phyloP scores from a whole-genome alignment of 352 stramenopile species.

The Aphanomyces euteiches region DNA sequence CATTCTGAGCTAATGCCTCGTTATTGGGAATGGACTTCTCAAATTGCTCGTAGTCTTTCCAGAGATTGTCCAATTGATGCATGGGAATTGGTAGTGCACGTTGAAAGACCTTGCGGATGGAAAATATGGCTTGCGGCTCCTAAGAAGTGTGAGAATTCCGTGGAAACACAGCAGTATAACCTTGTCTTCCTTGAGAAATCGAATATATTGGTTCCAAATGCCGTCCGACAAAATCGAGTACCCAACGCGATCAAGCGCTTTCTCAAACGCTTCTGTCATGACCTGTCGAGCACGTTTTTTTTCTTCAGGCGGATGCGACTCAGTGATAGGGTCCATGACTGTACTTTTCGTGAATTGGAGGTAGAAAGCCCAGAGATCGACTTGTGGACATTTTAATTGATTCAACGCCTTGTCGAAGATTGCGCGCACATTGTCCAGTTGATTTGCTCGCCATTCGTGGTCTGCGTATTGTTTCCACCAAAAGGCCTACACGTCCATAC shows the following conservation, averaged over 20 bases:
- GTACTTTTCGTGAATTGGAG: slow-evolving; percentile 84
- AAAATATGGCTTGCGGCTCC: slow-evolving; percentile 67
- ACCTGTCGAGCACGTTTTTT: slow-evolving; percentile 58
- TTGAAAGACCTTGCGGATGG: slow-evolving; percentile 81
- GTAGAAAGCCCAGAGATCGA: slow-evolving; percentile 86
- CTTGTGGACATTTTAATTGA: slow-evolving; percentile 70
- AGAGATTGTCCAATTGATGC: slow-evolving; percentile 74
- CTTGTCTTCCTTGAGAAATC: slow-evolving; percentile 73
- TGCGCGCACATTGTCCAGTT: slow-evolving; percentile 81
- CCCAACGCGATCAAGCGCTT: slow-evolving; percentile 77
- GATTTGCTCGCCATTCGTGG: slow-evolving; percentile 78
- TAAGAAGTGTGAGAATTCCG: neutral
- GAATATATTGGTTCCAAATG: slow-evolving; percentile 80
- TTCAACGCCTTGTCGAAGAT: slow-evolving; percentile 88
- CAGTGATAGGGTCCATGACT: slow-evolving; percentile 69
- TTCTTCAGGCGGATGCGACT: slow-evolving; percentile 51
- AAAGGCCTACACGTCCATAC: slow-evolving; percentile 41
- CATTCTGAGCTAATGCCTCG: slow-evolving; percentile 77
- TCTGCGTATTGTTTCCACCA: slow-evolving; percentile 86
- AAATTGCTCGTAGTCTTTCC: slow-evolving; percentile 87
- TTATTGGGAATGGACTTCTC: slow-evolving; percentile 85
- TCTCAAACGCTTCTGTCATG: slow-evolving; percentile 82
- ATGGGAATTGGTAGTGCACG: slow-evolving; percentile 73
- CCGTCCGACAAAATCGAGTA: slow-evolving; percentile 69
- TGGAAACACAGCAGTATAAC: neutral